Evolutionary conservation across 2,329 filamentous ascomycete species (phyloP).

Genomic region (Boeremia exigua): DNA sequence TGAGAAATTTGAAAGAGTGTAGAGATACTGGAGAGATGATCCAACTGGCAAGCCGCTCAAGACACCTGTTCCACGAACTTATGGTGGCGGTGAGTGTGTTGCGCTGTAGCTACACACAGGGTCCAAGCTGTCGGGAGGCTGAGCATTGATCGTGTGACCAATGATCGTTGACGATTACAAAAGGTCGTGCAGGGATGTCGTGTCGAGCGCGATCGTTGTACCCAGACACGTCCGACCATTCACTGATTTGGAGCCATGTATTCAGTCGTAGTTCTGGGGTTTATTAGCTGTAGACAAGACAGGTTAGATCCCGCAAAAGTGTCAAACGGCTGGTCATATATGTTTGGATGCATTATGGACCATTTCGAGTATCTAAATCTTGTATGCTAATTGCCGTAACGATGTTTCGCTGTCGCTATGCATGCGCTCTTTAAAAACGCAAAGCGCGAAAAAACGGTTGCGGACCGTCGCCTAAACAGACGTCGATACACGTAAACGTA

Average conservation of each 20-base stretch:
- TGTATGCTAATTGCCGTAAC: not conserved
- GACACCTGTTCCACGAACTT: slow-evolving; percentile 23
- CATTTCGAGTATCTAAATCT: slow-evolving; percentile 1
- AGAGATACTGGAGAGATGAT: not conserved
- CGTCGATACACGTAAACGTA: slow-evolving; percentile 5
- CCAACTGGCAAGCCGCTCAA: not conserved
- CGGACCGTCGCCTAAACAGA: not conserved
- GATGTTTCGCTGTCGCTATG: slow-evolving; percentile 18
- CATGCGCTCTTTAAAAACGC: slow-evolving; percentile 1
- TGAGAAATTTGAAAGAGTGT: slow-evolving; percentile 6
- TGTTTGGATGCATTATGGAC: slow-evolving; percentile 1
- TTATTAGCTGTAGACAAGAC: too few species aligned
- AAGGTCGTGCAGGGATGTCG: slow-evolving; percentile 23
- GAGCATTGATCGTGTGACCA: slow-evolving; percentile 22
- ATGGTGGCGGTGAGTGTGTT: slow-evolving; percentile 31
- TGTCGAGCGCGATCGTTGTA: slow-evolving; percentile 4
- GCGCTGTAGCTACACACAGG: slow-evolving; percentile 31
- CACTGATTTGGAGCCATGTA: too few species aligned
- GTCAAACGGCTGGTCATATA: not conserved
- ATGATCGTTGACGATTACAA: slow-evolving; percentile 27
- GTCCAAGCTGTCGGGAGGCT: slow-evolving; percentile 28
- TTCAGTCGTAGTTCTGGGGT: too few species aligned
- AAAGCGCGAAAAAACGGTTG: slow-evolving; percentile 7
- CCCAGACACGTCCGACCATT: too few species aligned
- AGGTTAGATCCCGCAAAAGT: too few species aligned